phyloP scores from a whole-genome alignment of 768 basidiomycete species.

The Cyathus striatus region DNA sequence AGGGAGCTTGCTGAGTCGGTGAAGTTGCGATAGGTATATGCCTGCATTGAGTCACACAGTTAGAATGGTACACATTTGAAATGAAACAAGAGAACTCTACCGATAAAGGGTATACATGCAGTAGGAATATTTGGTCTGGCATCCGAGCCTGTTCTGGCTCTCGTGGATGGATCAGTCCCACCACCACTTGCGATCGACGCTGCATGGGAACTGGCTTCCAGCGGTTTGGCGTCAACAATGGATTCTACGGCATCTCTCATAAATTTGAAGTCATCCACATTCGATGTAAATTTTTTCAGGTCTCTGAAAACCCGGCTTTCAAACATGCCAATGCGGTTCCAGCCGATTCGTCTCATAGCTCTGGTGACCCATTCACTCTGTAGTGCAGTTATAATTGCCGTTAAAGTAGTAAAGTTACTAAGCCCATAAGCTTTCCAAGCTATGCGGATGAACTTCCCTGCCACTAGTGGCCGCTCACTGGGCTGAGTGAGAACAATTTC shows the following conservation, averaged over 20 bases:
- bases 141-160: slow-evolving; percentile 32
- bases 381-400: slow-evolving; percentile 76
- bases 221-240: slow-evolving; percentile 62
- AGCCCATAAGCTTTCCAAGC: slow-evolving; percentile 79
- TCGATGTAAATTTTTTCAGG: slow-evolving; percentile 60
- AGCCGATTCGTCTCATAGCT: slow-evolving; percentile 58
- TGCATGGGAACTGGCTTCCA: slow-evolving; percentile 48
- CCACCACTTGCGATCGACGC: slow-evolving; percentile 45
- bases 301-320: slow-evolving; percentile 73
- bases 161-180: slow-evolving; percentile 32
- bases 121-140: slow-evolving; percentile 35
- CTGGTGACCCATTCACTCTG: slow-evolving; percentile 62
- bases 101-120: slow-evolving; percentile 80
- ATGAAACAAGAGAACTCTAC: slow-evolving; percentile 30
- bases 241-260: slow-evolving; percentile 62
- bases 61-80: background rate
- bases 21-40: slow-evolving; percentile 70
- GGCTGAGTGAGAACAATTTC: slow-evolving; percentile 78
- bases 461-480: slow-evolving; percentile 55
- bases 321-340: slow-evolving; percentile 62
- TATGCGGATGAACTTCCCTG: slow-evolving; percentile 78
- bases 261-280: slow-evolving; percentile 66
- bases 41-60: slow-evolving; percentile 37
- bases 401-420: slow-evolving; percentile 74
- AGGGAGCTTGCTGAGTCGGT: slow-evolving; percentile 61